Evolutionary conservation across 768 basidiomycete species (phyloP).

Genomic region (Tephrocybe sp.): DNA sequence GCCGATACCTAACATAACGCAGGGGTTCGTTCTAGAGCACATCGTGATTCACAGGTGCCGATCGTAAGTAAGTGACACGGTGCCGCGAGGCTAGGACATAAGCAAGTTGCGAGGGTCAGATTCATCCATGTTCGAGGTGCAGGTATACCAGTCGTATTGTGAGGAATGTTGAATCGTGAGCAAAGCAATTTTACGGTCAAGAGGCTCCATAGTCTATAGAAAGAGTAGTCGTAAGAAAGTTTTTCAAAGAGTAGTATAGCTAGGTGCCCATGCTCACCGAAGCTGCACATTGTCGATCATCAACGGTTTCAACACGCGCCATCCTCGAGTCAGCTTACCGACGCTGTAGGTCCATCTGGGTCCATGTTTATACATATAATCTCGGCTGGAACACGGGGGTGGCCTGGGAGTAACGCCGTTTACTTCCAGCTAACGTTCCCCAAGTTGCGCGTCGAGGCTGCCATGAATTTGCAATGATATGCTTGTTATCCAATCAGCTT

Average conservation of each 20-base stretch:
- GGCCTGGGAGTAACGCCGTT: not conserved
- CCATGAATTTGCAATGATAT: not conserved
- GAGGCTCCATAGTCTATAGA: no score
- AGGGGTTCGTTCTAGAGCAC: not conserved
- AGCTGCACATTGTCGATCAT: slow-evolving; percentile 2
- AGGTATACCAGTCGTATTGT: not conserved
- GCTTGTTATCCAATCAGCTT: not conserved
- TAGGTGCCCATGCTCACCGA: slow-evolving; percentile 3
- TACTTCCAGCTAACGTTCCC: not conserved
- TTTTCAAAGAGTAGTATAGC: no score
- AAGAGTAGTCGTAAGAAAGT: no score
- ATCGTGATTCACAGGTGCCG: slow-evolving; percentile 1
- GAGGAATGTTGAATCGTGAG: not conserved
- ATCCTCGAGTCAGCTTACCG: slow-evolving; percentile 12
- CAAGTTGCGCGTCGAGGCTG: not conserved
- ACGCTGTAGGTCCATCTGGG: slow-evolving; percentile 15
- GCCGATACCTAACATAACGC: not conserved
- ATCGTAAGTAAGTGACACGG: not conserved
- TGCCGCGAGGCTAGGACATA: no score
- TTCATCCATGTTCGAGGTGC: not conserved
- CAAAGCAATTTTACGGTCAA: no score
- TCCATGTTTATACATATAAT: slow-evolving; percentile 9
- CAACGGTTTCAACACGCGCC: slow-evolving; percentile 12
- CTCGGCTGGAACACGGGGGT: slow-evolving; percentile 3
- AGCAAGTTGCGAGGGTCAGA: no score